These are phyloP conservation scores for Colletotrichum scovillei DNA, from an alignment of 2,329 filamentous ascomycete genomes.

Conservation along the genomic window DNA sequence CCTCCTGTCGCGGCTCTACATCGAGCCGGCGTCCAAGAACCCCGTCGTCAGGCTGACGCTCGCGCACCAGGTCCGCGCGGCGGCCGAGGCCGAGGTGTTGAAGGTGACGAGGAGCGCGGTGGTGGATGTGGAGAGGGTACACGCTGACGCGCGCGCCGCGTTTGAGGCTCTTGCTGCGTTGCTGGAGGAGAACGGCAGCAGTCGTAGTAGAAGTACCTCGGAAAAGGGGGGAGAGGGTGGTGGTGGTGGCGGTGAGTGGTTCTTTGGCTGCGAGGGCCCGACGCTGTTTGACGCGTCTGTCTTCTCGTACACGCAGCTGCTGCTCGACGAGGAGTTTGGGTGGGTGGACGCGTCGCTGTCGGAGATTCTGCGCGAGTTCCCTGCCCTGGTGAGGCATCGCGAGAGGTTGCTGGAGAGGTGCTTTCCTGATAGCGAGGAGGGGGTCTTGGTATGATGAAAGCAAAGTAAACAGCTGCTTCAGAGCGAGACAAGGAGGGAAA, in stretches of 20 bases:
- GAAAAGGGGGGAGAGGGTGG: conserved; percentile 10
- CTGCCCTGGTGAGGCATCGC: conserved; percentile 68
- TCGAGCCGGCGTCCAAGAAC: conserved; percentile 70
- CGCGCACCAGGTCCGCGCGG: conserved; percentile 73
- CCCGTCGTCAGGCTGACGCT: conserved; percentile 72
- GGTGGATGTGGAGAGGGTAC: conserved; percentile 51
- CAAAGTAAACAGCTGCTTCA: background rate
- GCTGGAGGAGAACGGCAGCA: conserved; percentile 44
- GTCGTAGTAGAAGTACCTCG: background rate
- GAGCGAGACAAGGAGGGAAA: background rate
- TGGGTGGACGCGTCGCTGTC: conserved; percentile 74
- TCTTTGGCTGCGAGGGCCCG: conserved; percentile 64
- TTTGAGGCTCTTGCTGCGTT: conserved; percentile 58
- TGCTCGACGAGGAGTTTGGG: conserved; percentile 72
- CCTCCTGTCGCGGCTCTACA: conserved; percentile 79
- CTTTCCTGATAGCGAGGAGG: conserved; percentile 18
- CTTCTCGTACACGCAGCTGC: conserved; percentile 88
- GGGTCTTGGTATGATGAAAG: conserved; percentile 1
- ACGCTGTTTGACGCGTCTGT: conserved; percentile 87
- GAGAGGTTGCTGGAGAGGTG: conserved; percentile 44
- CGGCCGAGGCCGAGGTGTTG: conserved; percentile 80
- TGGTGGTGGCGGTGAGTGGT: conserved; percentile 50
- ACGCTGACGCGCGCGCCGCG: conserved; percentile 56
- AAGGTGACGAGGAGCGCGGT: conserved; percentile 62
- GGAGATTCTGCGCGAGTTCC: conserved; percentile 65